Percentiles rank a stretch among this genome's conserved stretches.
Evolutionary conservation across 2,329 filamentous ascomycete species (phyloP).

Genomic region (Aspergillus sp.): DNA sequence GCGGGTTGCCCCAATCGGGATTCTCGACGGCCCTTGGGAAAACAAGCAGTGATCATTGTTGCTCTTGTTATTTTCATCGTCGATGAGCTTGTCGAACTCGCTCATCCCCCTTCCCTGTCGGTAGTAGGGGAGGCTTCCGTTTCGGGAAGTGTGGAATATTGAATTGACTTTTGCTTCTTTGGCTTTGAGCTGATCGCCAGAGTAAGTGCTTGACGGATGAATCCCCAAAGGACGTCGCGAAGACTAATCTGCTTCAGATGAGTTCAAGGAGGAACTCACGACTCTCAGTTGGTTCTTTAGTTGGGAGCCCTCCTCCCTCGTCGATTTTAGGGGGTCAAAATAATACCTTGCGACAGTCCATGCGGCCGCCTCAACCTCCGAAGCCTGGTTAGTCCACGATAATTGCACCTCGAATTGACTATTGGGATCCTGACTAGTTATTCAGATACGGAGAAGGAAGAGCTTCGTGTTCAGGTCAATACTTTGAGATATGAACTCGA

Average conservation of each 20-base stretch:
- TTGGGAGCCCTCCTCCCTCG: conserved; percentile 46
- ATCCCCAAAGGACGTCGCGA: neutral
- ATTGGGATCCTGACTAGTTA: neutral
- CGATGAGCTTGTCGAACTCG: no score
- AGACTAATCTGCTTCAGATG: conserved; percentile 23
- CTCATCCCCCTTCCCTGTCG: no score
- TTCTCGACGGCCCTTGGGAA: conserved; percentile 3
- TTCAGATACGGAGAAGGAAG: conserved; percentile 56
- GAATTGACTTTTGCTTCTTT: conserved; percentile 5
- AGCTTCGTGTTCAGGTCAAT: conserved; percentile 83
- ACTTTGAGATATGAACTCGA: conserved; percentile 83
- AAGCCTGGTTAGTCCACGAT: conserved; percentile 31
- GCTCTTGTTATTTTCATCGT: no score
- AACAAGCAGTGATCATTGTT: conserved; percentile 10
- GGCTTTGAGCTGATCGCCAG: no score
- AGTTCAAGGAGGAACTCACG: conserved; percentile 43
- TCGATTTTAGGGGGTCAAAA: conserved; percentile 29
- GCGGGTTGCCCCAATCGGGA: conserved; percentile 10
- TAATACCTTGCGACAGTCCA: conserved; percentile 32
- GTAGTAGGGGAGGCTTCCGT: neutral
- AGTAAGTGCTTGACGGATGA: no score
- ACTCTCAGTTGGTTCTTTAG: conserved; percentile 57
- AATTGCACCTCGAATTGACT: neutral
- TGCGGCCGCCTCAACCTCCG: conserved; percentile 27
- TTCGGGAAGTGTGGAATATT: conserved; percentile 1